Base-by-base conservation (phyloP, 768 basidiomycete species). In the Pleurotus giganteus region DNA sequence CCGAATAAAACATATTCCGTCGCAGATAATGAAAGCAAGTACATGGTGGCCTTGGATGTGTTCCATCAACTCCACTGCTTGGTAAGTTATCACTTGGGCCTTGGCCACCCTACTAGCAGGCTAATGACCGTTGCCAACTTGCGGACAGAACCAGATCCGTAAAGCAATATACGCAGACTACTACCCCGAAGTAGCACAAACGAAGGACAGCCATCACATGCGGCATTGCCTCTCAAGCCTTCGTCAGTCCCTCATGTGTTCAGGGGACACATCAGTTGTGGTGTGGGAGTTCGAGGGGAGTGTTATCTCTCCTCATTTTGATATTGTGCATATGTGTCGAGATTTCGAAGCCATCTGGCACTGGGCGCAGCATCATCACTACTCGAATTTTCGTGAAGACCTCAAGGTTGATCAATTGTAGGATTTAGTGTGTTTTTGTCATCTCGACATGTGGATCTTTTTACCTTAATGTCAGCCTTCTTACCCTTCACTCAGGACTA, bases 1-100 rank as follows among this genome's bases (percentile, higher is more conserved):
- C 65, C 65, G 6, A 66, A 66, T 32, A 59, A 57, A 36, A 66
- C 62, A 9, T 58, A 56, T 26, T 61, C 64, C 9, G 61, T 65
- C 43, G 51, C 59, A 11, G 58, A 56, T 11, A 53, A 60, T 7
- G 57, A 61, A 6, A 64, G 58, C 4, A 58, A 65, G 37, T 66
- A 65, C 47, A 41, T 66, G n/a, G 60, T 57, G 12, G 55, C 43
- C 11, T 34, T 66, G 15, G 64, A 66, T 36, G 65, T 65, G 12
- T 66, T 66, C 44, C 65, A 66, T 50, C 65, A 66, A 39, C 41
- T 66, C n/a, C 65, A 65, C 46, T 63, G 65, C 34, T 42, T 66
- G 41, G 65, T 60, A 41, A 39, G 55, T 47, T 37, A 3, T 13
- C 4, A n/a, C n/a, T 60, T 12, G 13, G 3, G 19, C 19, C 9